Evolutionary conservation across 2,329 filamentous ascomycete genomes (phyloP).

Genomic region (Talaromyces atroroseus): DNA sequence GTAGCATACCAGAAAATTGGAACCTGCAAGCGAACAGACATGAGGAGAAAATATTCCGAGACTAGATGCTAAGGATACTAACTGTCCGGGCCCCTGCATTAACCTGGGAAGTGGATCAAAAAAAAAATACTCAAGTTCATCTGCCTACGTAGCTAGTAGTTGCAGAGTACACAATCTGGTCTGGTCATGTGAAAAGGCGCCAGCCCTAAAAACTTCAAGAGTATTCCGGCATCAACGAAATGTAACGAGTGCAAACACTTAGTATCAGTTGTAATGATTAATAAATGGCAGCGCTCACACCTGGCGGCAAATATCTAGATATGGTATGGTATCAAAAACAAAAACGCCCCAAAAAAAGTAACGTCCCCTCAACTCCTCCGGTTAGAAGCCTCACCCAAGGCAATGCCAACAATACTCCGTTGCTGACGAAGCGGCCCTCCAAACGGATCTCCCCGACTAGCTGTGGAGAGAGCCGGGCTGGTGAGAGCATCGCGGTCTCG

Average conservation of each 20-base stretch:
- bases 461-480: constrained; percentile 18
- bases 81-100: not conserved
- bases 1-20: not conserved
- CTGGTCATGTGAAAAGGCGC: not conserved
- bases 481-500: constrained; percentile 48
- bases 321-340: not conserved
- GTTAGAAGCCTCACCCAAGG: constrained; percentile 23
- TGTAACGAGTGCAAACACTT: not conserved
- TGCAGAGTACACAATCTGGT: not conserved
- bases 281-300: not conserved
- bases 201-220: not conserved
- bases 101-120: not conserved
- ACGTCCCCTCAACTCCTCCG: constrained; percentile 1
- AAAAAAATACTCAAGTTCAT: not conserved
- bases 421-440: constrained; percentile 25
- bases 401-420: constrained; percentile 33
- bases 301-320: not conserved
- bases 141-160: no score
- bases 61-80: no score
- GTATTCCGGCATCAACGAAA: not conserved
- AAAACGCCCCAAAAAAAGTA: not conserved
- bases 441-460: constrained; percentile 9
- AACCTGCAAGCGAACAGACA: no score
- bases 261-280: not conserved
- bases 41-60: no score